A percentile compares a stretch with the other conserved stretches of the same genome.
Conservation (phyloP, 371 early-diverging fungal genomes). For the Mucor mucedo region DNA sequence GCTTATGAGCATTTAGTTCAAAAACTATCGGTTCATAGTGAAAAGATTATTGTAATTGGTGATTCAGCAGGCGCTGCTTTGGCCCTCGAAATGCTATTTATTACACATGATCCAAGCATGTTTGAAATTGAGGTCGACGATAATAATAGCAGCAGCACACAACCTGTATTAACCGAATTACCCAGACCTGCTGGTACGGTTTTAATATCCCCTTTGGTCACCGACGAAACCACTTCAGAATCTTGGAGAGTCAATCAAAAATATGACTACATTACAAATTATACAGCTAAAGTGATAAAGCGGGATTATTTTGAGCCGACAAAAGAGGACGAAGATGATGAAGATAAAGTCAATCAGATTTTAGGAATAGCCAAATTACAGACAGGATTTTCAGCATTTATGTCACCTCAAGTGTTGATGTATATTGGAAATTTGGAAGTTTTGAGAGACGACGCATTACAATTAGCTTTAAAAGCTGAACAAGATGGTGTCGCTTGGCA, state of each 20-base stretch:
- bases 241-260: conserved; percentile 52
- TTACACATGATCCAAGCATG: conserved; percentile 54
- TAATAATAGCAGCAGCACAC: conserved; percentile 4
- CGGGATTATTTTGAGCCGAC: conserved; percentile 47
- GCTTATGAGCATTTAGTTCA: conserved; percentile 49
- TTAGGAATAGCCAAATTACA: conserved; percentile 50
- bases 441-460: conserved; percentile 49
- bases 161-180: conserved; percentile 33
- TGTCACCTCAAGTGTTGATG: conserved; percentile 45
- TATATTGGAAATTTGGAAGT: conserved; percentile 51
- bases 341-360: conserved; percentile 33
- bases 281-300: conserved; percentile 55
- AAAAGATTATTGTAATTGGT: conserved; percentile 45
- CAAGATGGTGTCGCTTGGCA: conserved; percentile 48
- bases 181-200: conserved; percentile 52
- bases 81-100: conserved; percentile 51
- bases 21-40: conserved; percentile 28
- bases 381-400: conserved; percentile 45
- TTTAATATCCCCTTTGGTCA: conserved; percentile 52
- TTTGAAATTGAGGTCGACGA: conserved; percentile 53
- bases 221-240: conserved; percentile 46
- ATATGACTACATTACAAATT: conserved; percentile 51
- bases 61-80: conserved; percentile 52
- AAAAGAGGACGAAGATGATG: conserved; percentile 15
- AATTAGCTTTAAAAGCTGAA: conserved; percentile 47